Base-by-base conservation (phyloP, 73 alveolate species). In the Halteria grandinella region DNA sequence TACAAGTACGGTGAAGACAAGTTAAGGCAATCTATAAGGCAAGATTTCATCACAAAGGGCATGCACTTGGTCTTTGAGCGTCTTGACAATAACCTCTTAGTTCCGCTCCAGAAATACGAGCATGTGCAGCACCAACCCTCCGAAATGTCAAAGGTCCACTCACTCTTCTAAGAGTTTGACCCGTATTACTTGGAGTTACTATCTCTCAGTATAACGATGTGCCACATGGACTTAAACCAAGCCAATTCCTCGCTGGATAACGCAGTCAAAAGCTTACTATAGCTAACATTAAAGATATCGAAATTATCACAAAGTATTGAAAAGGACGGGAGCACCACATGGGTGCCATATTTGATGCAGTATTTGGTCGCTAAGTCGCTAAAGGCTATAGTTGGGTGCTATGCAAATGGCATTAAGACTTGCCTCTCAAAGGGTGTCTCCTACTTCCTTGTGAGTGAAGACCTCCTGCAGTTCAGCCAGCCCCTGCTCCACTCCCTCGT, bases 401-500 rank as follows among this genome's bases (percentile, higher is more conserved):
- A 60, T 37, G 28, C 51, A 21, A 60, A 60, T 18, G 77, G 77
- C 4, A 60, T 60, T 31, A 60, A 49, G 34, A 48, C 37, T 15
- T 60, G 59, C 27, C 43, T 60, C 37, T 40, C 48, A 60, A 60
- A 21, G 43, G 77, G 77, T 3, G 43, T 60, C n/a, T 60, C 37
- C 37, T 60, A 60, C 34, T 60, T 60, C 77, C 3, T 60, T 8
- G 77, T 60, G 5, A 55, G 60, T 10, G 77, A 60, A 14, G 77
- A 60, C 43, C 37, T 60, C 28, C 43, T 60, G 21, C 29, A 5
- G 7, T 25, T 60, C 1, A 59, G 77, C 1, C 21, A 24, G 6
- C 59, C 77, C 3, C 59, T 60, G 11, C 40, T 60, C n/a, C 77
- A 60, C 29, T 40, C 37, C 23, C 21, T 60, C 10, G 34, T 60